A percentile compares a stretch with the other conserved stretches of the same genome.
These are phyloP conservation scores for Diophrys sp. DNA, from an alignment of 73 alveolate species.

Conservation along the genomic window DNA sequence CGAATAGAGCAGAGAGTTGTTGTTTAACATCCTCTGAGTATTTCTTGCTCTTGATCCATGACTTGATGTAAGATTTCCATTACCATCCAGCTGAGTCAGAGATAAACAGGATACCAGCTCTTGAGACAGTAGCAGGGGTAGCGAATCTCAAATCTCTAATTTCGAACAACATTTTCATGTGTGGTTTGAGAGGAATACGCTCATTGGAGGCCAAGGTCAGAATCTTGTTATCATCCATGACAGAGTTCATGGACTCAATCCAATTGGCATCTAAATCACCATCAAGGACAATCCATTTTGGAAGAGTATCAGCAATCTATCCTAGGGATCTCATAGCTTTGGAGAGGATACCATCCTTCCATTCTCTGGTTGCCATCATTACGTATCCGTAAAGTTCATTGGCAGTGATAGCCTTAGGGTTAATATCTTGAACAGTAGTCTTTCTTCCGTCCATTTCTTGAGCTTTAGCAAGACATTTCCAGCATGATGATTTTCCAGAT, in stretches of 20 bases:
- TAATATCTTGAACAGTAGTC: constrained; percentile 95
- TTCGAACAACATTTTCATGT: constrained; percentile 99
- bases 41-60: constrained; percentile 63
- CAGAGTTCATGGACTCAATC: constrained; percentile 99
- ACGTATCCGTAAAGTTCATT: constrained; percentile 99
- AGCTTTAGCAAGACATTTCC: constrained; percentile 99
- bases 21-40: constrained; percentile 64
- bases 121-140: constrained; percentile 99
- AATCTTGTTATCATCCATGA: constrained; percentile 99
- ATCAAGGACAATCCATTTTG: constrained; percentile 98
- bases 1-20: constrained; percentile 70
- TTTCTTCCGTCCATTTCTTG: constrained; percentile 94
- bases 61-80: constrained; percentile 67
- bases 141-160: constrained; percentile 99
- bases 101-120: constrained; percentile 99
- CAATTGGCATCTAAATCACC: constrained; percentile 99
- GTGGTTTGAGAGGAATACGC: constrained; percentile 99
- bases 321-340: constrained; percentile 98
- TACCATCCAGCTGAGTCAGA: constrained; percentile 79
- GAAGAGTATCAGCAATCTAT: constrained; percentile 93
- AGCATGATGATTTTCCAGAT: constrained; percentile 92
- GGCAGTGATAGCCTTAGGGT: constrained; percentile 98
- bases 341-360: constrained; percentile 99
- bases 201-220: constrained; percentile 98
- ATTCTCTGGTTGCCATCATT: constrained; percentile 98